Base-by-base conservation (phyloP, 2,329 filamentous ascomycete species). In the Apiospora sp. region DNA sequence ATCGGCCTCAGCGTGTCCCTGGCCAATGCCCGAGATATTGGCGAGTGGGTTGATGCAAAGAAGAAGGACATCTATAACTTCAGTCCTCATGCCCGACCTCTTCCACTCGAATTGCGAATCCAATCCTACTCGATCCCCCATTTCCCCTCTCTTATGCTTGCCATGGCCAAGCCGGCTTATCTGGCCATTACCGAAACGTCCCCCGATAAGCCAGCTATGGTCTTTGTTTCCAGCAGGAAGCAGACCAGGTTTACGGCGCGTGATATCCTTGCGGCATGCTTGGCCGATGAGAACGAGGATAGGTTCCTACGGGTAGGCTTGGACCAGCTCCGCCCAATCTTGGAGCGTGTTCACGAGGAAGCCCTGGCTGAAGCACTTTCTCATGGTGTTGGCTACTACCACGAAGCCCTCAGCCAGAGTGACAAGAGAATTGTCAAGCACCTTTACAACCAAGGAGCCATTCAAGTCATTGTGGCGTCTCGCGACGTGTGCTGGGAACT, bases 11-110 rank as follows among this genome's bases (percentile, higher is more conserved):
- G 94, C 80, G 96, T 98, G 41, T 97, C 96, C 34, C 87, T 99
- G 30, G 92, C 96, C 6, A 98, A 98, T 80, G 95, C 96, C 69
- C 91, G 95, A 73, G 96, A 99, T 79, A 90, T 99, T 78, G 96
- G 96, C 70, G 96, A 98, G 83, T 99, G 96, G 96, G 95, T 99
- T 76, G 96, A 97, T 76, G 96, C 96, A 10, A 97, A 92, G 82
- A 98, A 98, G 86, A 96, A 99, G 81, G 97, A 96, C 68, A 98
- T 98, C 75, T 99, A 96, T 88, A 99, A 99, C 85, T 99, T 99
- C 86, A 98, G 94, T 78, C 96, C 96, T 2, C 93, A 96, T 79
- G 92, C 96, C 74, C 92, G 97, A 72, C 93, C 95, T 1, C 91
- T 98, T 24, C 95, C 96, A 30, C 86, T 99, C 44, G 96, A 98